phyloP scores from a whole-genome alignment of 1,284 basidiomycete species.

The Sanghuangporus baumii region DNA sequence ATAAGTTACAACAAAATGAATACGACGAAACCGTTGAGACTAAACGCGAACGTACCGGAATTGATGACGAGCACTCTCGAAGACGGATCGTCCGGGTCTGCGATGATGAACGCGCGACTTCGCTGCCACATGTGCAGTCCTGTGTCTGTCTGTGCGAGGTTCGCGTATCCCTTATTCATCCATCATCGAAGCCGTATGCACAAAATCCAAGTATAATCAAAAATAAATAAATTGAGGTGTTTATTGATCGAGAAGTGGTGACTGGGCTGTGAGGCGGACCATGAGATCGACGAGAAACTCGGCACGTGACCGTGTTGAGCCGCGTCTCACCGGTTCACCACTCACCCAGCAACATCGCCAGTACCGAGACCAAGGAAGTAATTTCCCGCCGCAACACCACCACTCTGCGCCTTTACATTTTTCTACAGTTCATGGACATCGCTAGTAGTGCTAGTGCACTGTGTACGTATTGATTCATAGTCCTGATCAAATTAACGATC shows the following conservation, averaged over 20 bases:
- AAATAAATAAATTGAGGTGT: background rate
- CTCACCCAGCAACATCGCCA: slow-evolving; percentile 73
- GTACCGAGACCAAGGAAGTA: slow-evolving; percentile 29
- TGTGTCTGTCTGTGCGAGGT: slow-evolving; percentile 61
- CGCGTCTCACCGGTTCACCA: background rate
- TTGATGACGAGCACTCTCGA: slow-evolving; percentile 74
- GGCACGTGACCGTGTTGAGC: slow-evolving; percentile 8
- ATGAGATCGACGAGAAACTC: slow-evolving; percentile 60
- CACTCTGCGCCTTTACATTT: background rate
- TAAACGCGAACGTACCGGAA: slow-evolving; percentile 40
- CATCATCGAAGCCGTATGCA: background rate
- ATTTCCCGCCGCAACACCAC: slow-evolving; percentile 8
- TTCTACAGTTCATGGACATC: too few species aligned
- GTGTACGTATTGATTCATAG: too few species aligned
- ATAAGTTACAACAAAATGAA: too few species aligned
- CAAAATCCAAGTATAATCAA: background rate
- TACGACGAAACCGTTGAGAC: background rate
- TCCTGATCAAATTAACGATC: too few species aligned
- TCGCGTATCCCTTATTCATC: slow-evolving; percentile 74
- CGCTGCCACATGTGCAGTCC: slow-evolving; percentile 79
- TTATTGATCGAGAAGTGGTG: too few species aligned
- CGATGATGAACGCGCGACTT: slow-evolving; percentile 73
- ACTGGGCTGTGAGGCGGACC: too few species aligned
- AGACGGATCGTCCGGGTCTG: slow-evolving; percentile 47
- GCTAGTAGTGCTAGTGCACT: too few species aligned